A percentile compares a stretch with the other conserved stretches of the same genome.
Evolutionary conservation across 352 stramenopile genomes (phyloP).

Genomic region (Phytophthora sp.): DNA sequence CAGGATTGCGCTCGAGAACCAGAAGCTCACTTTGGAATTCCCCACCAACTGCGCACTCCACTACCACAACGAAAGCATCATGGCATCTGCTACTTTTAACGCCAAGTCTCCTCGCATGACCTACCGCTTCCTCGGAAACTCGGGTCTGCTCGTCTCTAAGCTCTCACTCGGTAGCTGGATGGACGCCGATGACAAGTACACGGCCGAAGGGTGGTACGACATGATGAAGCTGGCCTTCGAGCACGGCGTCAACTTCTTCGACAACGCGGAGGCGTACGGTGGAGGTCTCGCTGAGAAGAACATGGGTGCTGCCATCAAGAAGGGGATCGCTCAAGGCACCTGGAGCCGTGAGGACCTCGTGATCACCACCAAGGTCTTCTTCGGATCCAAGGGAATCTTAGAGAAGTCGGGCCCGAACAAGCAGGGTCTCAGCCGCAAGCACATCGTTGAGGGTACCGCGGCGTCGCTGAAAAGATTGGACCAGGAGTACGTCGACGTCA

Average conservation of each 20-base stretch:
- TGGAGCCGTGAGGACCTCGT: conserved; percentile 55
- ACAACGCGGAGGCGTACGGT: conserved; percentile 44
- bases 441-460: conserved; percentile 55
- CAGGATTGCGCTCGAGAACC: too few relatives aligned
- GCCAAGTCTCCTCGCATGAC: neutral
- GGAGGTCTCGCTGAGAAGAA: conserved; percentile 39
- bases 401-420: conserved; percentile 26
- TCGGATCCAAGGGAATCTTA: conserved; percentile 24
- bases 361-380: conserved; percentile 69
- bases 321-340: conserved; percentile 28
- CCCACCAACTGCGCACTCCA: too few relatives aligned
- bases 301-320: conserved; percentile 43
- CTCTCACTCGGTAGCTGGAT: conserved; percentile 43
- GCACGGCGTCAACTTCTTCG: conserved; percentile 66
- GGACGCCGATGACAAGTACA: conserved; percentile 20
- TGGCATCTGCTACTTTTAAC: too few relatives aligned
- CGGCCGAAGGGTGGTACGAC: conserved; percentile 29
- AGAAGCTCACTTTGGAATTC: too few relatives aligned
- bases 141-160: conserved; percentile 4
- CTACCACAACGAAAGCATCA: too few relatives aligned
- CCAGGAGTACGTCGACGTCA: conserved; percentile 53
- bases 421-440: conserved; percentile 43
- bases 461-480: conserved; percentile 48
- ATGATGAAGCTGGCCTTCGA: conserved; percentile 43
- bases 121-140: conserved; percentile 3